Evolutionary conservation across 345 rosid species (phyloP).

Genomic region (Brassica napus): DNA sequence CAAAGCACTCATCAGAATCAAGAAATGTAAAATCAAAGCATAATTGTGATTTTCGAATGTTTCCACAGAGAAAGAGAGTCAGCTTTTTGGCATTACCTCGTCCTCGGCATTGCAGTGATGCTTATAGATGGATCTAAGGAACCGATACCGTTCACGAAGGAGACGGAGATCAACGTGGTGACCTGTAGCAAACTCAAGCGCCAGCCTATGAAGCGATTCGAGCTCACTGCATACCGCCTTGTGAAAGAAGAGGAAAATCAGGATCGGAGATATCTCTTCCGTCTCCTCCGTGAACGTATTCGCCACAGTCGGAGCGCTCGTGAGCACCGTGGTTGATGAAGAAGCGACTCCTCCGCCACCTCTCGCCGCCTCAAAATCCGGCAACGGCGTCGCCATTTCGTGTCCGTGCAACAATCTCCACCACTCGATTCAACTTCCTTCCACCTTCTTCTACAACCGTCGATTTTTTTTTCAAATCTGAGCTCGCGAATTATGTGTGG

Average conservation of each 20-base stretch:
- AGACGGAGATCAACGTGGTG: conserved; percentile 53
- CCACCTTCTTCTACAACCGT: conserved; percentile 1
- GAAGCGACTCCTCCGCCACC: conserved; percentile 37
- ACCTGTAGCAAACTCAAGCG: conserved; percentile 72
- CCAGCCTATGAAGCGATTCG: conserved; percentile 71
- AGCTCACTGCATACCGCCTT: conserved; percentile 85
- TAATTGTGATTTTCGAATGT: background rate
- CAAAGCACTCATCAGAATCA: conserved; percentile 18
- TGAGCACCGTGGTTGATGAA: conserved; percentile 36
- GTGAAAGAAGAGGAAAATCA: conserved; percentile 75
- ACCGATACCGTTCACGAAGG: conserved; percentile 63
- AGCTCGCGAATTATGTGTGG: conserved; percentile 39
- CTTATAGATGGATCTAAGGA: conserved; percentile 68
- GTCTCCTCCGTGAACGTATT: conserved; percentile 39
- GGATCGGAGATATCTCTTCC: conserved; percentile 69
- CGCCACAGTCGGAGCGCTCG: conserved; percentile 37
- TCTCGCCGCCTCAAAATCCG: conserved; percentile 56
- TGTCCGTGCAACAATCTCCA: conserved; percentile 2
- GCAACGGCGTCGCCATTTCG: conserved; percentile 80
- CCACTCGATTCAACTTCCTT: conserved; percentile 20
- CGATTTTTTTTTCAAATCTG: conserved; percentile 36
- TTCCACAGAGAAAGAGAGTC: background rate
- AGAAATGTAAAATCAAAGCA: background rate
- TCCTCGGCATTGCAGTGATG: conserved; percentile 90
- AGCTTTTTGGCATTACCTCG: conserved; percentile 52